Percentiles rank a stretch among this genome's conserved stretches.
Conservation (phyloP, 2,329 filamentous ascomycete genomes). For the Ceratocystis alfenasii region DNA sequence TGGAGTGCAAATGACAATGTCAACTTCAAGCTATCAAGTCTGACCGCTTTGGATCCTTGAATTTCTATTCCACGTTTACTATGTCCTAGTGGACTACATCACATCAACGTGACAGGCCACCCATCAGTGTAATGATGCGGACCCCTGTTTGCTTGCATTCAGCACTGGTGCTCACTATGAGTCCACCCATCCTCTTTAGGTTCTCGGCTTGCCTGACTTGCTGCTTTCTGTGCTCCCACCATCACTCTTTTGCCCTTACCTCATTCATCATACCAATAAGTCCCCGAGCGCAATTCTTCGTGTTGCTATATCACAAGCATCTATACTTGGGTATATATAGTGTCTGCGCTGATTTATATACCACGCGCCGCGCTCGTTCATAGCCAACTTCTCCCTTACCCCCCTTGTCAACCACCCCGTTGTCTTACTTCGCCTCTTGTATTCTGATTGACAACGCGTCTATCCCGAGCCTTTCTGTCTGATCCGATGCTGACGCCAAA, state of each 20-base stretch:
- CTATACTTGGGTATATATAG: constrained; percentile 7
- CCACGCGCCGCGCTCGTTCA: background rate
- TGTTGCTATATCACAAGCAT: background rate
- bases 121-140: background rate
- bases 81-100: background rate
- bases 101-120: background rate
- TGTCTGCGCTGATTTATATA: background rate
- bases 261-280: background rate
- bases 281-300: constrained; percentile 1
- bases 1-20: background rate
- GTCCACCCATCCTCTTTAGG: background rate
- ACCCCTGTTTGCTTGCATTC: background rate
- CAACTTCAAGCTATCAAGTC: background rate
- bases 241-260: background rate
- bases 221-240: background rate
- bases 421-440: background rate
- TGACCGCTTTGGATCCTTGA: background rate
- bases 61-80: background rate
- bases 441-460: background rate
- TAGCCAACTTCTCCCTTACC: background rate
- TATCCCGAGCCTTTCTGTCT: background rate
- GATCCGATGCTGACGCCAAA: constrained; percentile 22
- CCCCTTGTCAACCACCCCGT: background rate
- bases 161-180: background rate
- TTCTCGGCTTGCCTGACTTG: background rate